A percentile compares a stretch with the other conserved stretches of the same genome.
Conservation (phyloP, 306 rosid genomes). For the Boehmeria nivea region DNA sequence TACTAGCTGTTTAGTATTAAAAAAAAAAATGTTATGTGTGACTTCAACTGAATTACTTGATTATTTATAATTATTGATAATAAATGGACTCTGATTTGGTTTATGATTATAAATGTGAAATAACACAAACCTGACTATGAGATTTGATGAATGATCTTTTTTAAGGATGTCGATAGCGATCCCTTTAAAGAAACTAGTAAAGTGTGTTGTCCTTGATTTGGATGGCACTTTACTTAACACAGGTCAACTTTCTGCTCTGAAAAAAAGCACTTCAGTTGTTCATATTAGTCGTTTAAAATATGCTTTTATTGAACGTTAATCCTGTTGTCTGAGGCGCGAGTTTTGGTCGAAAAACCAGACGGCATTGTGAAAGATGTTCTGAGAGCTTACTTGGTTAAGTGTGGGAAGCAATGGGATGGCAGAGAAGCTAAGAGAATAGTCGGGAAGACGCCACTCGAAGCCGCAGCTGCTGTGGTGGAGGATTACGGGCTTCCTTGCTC, state of each 20-base stretch:
- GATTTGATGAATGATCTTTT: conserved; percentile 10
- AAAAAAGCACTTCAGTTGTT: too few relatives aligned
- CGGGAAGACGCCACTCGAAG: conserved; percentile 72
- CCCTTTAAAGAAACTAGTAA: conserved; percentile 39
- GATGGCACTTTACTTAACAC: conserved; percentile 84
- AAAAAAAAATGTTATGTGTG: too few relatives aligned
- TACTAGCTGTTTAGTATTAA: too few relatives aligned
- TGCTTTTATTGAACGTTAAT: too few relatives aligned
- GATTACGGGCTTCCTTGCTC: conserved; percentile 80
- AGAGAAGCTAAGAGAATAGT: conserved; percentile 58
- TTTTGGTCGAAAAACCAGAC: conserved; percentile 40
- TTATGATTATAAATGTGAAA: too few relatives aligned
- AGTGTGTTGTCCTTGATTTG: conserved; percentile 77
- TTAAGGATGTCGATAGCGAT: too few relatives aligned
- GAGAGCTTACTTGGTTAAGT: conserved; percentile 55
- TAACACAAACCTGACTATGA: too few relatives aligned
- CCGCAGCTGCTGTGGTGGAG: conserved; percentile 56
- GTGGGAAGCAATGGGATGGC: conserved; percentile 90
- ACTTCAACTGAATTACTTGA: too few relatives aligned
- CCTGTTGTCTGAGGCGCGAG: too few relatives aligned
- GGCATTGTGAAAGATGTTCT: conserved; percentile 60
- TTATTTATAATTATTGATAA: too few relatives aligned
- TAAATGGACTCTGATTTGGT: too few relatives aligned
- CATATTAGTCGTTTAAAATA: too few relatives aligned
- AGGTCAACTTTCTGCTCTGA: conserved; percentile 43